Evolutionary conservation across 305 asterid species (phyloP).

Genomic region (Euphrasia arctica): DNA sequence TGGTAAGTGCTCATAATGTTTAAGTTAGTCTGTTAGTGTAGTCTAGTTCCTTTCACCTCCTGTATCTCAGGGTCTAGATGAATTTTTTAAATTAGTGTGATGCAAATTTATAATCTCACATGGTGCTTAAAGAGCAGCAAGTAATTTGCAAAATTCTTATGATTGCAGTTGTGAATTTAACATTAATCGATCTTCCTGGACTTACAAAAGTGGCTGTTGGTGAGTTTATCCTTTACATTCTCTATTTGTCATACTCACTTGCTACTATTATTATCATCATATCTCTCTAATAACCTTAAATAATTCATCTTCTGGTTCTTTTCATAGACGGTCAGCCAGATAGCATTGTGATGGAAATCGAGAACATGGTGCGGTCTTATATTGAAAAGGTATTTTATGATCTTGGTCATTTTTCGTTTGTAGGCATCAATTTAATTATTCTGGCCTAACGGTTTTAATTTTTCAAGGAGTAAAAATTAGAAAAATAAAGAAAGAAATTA

Average conservation of each 20-base stretch:
- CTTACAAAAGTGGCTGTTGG: conserved; percentile 86
- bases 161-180: conserved; percentile 72
- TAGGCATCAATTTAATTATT: conserved; percentile 2
- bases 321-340: conserved; percentile 66
- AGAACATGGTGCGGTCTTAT: conserved; percentile 68
- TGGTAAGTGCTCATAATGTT: conserved; percentile 10
- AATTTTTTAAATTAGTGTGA: conserved; percentile 10
- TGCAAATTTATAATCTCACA: conserved; percentile 13
- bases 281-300: background rate
- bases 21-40: background rate
- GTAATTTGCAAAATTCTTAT: conserved; percentile 30
- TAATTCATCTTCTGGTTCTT: conserved; percentile 27
- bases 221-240: conserved; percentile 30
- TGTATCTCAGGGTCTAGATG: conserved; percentile 4
- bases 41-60: conserved; percentile 12
- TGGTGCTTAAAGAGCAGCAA: conserved; percentile 21
- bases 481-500: background rate
- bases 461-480: background rate
- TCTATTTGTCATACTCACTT: background rate
- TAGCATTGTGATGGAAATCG: conserved; percentile 62
- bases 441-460: background rate
- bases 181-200: conserved; percentile 82
- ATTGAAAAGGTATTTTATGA: conserved; percentile 46
- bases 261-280: background rate
- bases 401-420: conserved; percentile 5